phyloP scores from a whole-genome alignment of 805 yeast genomes.

The Cyberlindnera samutprakarnensis region DNA sequence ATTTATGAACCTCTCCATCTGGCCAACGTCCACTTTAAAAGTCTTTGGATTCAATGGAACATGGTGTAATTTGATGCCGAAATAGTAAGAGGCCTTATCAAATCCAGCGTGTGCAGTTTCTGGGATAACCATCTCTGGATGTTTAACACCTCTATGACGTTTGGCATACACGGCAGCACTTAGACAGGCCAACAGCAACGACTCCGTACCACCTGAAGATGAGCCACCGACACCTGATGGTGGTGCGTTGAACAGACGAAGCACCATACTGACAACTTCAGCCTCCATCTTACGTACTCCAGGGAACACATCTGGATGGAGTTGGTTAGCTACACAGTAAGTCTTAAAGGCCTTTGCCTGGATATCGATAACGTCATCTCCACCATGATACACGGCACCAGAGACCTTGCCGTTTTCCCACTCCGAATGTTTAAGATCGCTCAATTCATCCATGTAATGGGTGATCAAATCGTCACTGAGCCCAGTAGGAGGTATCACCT shows the following conservation, averaged over 20 bases:
- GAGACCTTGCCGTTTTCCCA: conserved; percentile 86
- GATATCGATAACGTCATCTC: conserved; percentile 61
- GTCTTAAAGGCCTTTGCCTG: conserved; percentile 72
- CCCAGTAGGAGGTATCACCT: conserved; percentile 53
- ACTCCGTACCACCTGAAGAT: conserved; percentile 94
- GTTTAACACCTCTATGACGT: conserved; percentile 45
- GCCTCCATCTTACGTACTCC: conserved; percentile 95
- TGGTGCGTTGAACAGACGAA: conserved; percentile 78
- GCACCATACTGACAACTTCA: conserved; percentile 88
- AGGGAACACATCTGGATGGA: conserved; percentile 96
- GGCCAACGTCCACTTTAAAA: conserved; percentile 55
- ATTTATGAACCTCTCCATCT: conserved; percentile 61
- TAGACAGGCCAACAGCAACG: conserved; percentile 75
- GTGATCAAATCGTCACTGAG: conserved; percentile 39
- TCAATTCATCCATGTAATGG: conserved; percentile 42
- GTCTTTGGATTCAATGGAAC: conserved; percentile 68
- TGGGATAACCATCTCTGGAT: conserved; percentile 89
- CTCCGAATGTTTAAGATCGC: conserved; percentile 52
- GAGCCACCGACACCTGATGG: conserved; percentile 65
- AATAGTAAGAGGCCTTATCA: conserved; percentile 87
- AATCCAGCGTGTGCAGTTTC: conserved; percentile 90
- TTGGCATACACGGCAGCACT: conserved; percentile 79
- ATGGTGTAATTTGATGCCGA: conserved; percentile 76
- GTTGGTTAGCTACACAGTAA: conserved; percentile 84
- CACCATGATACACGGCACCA: conserved; percentile 97